Percentiles rank a stretch among this genome's conserved stretches.
phyloP scores from a whole-genome alignment of 192 early-diverging fungal species.

The Piromyces finnis region DNA sequence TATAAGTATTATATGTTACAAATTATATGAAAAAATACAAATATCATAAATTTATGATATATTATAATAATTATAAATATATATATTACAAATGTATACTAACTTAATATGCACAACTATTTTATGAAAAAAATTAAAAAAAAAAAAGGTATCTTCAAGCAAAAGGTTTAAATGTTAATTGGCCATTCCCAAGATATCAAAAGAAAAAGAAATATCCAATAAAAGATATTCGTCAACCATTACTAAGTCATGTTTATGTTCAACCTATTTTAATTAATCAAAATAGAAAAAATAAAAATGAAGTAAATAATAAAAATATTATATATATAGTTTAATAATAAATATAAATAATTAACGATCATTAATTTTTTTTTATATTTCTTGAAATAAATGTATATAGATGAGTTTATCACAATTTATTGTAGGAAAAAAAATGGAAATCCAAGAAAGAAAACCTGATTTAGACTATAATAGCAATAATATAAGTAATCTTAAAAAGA shows the following conservation, averaged over 20 bases:
- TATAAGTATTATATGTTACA: too few relatives aligned
- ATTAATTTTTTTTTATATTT: too few relatives aligned
- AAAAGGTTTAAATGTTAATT: background rate
- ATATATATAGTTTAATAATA: too few relatives aligned
- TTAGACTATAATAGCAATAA: background rate
- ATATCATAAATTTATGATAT: too few relatives aligned
- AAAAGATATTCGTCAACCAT: background rate
- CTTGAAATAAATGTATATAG: too few relatives aligned
- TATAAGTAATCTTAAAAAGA: background rate
- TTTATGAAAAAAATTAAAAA: too few relatives aligned
- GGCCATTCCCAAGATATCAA: background rate
- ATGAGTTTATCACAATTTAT: background rate
- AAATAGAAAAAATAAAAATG: background rate
- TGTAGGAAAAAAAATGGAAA: background rate
- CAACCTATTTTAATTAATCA: background rate
- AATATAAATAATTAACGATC: too few relatives aligned
- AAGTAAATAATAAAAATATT: background rate
- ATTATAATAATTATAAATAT: too few relatives aligned
- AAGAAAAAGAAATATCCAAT: background rate
- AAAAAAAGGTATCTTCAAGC: background rate
- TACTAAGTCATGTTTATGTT: background rate
- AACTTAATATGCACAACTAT: too few relatives aligned
- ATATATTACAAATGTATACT: too few relatives aligned
- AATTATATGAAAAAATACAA: too few relatives aligned
- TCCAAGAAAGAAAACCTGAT: background rate